These are phyloP conservation scores for Marasmius sp. DNA, from an alignment of 1,284 basidiomycete species.

Conservation along the genomic window DNA sequence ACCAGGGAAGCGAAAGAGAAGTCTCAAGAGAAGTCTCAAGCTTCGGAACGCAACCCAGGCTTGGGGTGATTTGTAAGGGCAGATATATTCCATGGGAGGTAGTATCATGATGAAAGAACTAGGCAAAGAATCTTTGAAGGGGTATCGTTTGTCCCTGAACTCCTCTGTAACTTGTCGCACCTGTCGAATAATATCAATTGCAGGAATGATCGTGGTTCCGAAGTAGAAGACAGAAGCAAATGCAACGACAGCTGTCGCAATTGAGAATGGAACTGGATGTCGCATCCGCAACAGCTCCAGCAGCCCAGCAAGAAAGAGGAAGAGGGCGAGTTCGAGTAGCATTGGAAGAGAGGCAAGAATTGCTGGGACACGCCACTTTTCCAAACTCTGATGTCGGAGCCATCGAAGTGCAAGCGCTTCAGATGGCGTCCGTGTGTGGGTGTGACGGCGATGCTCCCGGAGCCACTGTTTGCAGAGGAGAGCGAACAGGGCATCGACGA, in stretches of 20 bases:
- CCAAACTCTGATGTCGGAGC: not conserved
- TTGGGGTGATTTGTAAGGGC: not conserved
- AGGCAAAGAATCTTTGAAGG: no score
- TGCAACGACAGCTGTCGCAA: not conserved
- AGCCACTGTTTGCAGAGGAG: no score
- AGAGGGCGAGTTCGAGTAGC: not conserved
- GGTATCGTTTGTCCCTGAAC: no score
- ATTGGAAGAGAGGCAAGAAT: not conserved
- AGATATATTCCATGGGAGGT: not conserved
- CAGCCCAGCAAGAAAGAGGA: conserved; percentile 2
- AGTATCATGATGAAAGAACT: not conserved
- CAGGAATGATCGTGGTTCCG: not conserved
- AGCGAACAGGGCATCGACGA: no score
- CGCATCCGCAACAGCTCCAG: conserved; percentile 1
- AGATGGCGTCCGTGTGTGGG: no score
- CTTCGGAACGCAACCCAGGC: not conserved
- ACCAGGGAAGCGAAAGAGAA: not conserved
- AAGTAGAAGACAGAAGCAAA: not conserved
- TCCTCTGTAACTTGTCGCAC: not conserved
- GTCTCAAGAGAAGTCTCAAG: not conserved
- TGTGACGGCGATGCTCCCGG: no score
- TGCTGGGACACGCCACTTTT: not conserved
- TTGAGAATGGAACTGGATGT: not conserved
- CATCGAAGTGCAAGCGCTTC: no score
- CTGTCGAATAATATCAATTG: not conserved